phyloP scores from a whole-genome alignment of 768 basidiomycete genomes.

The Amanita brunnescens region DNA sequence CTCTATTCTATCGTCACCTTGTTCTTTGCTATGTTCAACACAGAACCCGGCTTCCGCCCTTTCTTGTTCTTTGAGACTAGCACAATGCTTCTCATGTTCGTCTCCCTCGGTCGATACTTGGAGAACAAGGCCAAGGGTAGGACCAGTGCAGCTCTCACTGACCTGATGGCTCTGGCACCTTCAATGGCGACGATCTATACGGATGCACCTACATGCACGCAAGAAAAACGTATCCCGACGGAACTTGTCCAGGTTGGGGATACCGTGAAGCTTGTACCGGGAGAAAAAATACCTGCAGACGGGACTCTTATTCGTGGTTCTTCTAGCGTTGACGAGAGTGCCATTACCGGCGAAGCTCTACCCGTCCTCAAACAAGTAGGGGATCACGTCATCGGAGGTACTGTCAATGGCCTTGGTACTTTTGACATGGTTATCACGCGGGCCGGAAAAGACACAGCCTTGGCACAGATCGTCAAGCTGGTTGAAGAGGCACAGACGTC shows the following conservation, averaged over 20 bases:
- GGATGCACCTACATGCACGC: constrained; percentile 67
- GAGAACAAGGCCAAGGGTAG: constrained; percentile 97
- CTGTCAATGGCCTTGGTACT: constrained; percentile 94
- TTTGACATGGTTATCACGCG: constrained; percentile 95
- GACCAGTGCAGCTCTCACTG: constrained; percentile 93
- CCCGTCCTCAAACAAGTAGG: constrained; percentile 81
- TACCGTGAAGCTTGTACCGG: constrained; percentile 87
- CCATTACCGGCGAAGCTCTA: constrained; percentile 90
- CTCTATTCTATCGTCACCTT: constrained; percentile 76
- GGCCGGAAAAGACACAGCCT: constrained; percentile 92
- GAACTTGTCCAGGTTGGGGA: constrained; percentile 95
- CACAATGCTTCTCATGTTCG: constrained; percentile 97
- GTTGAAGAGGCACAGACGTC: constrained; percentile 98
- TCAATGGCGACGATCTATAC: constrained; percentile 96
- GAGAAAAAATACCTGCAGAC: constrained; percentile 94
- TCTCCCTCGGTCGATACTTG: constrained; percentile 89
- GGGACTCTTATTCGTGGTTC: constrained; percentile 83
- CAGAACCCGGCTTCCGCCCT: constrained; percentile 63
- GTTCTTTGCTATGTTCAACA: constrained; percentile 54
- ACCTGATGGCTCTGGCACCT: constrained; percentile 91
- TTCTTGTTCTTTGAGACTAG: constrained; percentile 97
- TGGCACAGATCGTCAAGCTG: constrained; percentile 92
- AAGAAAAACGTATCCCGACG: constrained; percentile 87
- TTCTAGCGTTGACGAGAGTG: constrained; percentile 91
- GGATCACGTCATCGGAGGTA: constrained; percentile 89